A percentile compares a stretch with the other conserved stretches of the same genome.
Evolutionary conservation across 202 grass and related monocot genomes (phyloP).

Genomic region (Saccharum hybrid): DNA sequence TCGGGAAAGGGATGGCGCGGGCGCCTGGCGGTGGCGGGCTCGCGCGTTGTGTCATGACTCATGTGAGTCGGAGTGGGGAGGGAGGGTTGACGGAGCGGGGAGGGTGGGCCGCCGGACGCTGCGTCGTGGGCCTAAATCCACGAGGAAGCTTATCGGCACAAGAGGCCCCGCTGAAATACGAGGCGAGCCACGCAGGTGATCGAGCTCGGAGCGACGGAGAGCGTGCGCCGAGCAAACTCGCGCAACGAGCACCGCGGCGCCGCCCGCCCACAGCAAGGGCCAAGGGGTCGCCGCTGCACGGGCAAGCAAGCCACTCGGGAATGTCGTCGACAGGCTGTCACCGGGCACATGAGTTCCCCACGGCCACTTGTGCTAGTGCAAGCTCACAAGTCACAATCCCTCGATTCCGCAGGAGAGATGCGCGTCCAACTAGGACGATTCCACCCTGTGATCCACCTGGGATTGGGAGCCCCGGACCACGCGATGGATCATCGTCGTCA

Average conservation of each 20-base stretch:
- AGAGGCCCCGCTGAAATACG: neutral
- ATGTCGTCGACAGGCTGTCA: conserved; percentile 33
- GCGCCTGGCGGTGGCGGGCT: neutral
- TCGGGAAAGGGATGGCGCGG: neutral
- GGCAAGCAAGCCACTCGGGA: conserved; percentile 33
- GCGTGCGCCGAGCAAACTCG: no score
- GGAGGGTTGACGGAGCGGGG: neutral
- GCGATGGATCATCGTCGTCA: neutral
- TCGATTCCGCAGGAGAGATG: neutral
- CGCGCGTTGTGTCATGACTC: neutral
- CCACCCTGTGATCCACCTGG: conserved; percentile 33
- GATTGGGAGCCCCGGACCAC: neutral
- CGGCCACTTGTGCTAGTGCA: neutral
- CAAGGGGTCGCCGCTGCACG: neutral
- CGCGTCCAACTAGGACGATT: conserved; percentile 49
- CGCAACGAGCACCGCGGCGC: no score
- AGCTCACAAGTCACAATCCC: neutral
- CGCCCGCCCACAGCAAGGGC: no score
- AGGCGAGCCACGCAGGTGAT: no score
- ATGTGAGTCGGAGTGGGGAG: no score
- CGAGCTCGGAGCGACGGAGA: no score
- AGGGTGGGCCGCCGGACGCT: neutral
- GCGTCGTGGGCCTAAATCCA: neutral
- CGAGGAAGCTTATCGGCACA: neutral
- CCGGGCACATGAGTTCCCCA: neutral